phyloP scores from a whole-genome alignment of 225 moss, liverwort and hornwort species.

The Antitrichia curtipendula region DNA sequence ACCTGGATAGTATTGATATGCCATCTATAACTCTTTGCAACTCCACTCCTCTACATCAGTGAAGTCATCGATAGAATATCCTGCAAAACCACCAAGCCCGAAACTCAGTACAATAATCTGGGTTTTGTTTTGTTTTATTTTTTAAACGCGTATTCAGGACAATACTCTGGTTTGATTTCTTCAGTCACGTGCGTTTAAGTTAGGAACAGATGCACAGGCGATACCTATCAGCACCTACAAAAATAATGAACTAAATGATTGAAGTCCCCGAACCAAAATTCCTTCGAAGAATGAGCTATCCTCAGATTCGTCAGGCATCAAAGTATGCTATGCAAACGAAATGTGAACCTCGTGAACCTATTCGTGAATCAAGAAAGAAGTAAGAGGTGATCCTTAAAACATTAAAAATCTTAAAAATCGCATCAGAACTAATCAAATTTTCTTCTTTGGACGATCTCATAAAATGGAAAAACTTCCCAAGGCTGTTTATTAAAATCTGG shows the following conservation, averaged over 20 bases:
- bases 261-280: not conserved
- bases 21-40: constrained; percentile 17
- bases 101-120: not conserved
- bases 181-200: not conserved
- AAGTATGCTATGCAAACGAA: not conserved
- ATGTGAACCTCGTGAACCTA: not conserved
- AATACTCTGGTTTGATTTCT: not conserved
- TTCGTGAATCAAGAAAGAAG: not conserved
- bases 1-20: constrained; percentile 29
- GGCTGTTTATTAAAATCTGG: not conserved
- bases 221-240: not conserved
- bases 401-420: not conserved
- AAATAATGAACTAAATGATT: not conserved
- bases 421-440: not conserved
- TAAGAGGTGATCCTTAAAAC: not conserved
- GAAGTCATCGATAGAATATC: not conserved
- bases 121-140: no score
- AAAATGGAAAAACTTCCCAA: not conserved
- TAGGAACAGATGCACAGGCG: not conserved
- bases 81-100: not conserved
- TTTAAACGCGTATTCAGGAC: not conserved
- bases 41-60: not conserved
- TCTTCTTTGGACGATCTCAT: not conserved
- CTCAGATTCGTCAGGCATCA: not conserved
- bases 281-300: not conserved